These are phyloP conservation scores for Ramichloridium luteum DNA, from an alignment of 2,329 filamentous ascomycete species.

Conservation along the genomic window DNA sequence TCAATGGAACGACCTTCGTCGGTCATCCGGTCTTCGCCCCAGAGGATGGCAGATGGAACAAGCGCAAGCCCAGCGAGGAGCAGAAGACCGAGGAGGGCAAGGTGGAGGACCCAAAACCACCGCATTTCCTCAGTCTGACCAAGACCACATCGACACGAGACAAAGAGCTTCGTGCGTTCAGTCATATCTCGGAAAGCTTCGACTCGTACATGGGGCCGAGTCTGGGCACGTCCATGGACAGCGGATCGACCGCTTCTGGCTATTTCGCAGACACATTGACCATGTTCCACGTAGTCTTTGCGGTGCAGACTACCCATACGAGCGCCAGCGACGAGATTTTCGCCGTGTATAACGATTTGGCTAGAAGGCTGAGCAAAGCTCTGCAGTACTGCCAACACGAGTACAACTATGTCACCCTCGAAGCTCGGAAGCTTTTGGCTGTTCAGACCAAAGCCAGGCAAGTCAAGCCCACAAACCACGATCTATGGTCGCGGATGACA, in stretches of 20 bases:
- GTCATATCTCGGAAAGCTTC: conserved; percentile 20
- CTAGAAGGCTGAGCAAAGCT: conserved; percentile 84
- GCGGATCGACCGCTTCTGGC: conserved; percentile 21
- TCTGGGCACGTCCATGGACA: conserved; percentile 21
- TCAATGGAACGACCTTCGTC: conserved; percentile 69
- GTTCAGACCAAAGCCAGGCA: conserved; percentile 75
- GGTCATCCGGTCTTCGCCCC: conserved; percentile 75
- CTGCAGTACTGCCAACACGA: conserved; percentile 87
- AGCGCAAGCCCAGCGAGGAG: conserved; percentile 1
- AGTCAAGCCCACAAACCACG: conserved; percentile 25
- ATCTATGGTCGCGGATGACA: conserved; percentile 16
- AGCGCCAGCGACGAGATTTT: conserved; percentile 56
- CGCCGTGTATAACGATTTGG: conserved; percentile 78
- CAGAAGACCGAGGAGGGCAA: background rate
- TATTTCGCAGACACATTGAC: conserved; percentile 53
- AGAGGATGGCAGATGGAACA: conserved; percentile 43
- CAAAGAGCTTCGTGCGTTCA: too few relatives aligned
- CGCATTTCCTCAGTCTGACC: conserved; percentile 1
- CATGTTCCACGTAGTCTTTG: conserved; percentile 97
- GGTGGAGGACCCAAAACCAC: conserved; percentile 2
- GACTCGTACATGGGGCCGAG: conserved; percentile 14
- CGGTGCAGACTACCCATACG: conserved; percentile 65
- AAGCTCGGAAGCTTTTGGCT: conserved; percentile 69
- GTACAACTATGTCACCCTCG: conserved; percentile 80
- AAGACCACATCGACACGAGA: conserved; percentile 7